These are phyloP conservation scores for Vigna nakashimae DNA, from an alignment of 306 rosid genomes.

Conservation along the genomic window DNA sequence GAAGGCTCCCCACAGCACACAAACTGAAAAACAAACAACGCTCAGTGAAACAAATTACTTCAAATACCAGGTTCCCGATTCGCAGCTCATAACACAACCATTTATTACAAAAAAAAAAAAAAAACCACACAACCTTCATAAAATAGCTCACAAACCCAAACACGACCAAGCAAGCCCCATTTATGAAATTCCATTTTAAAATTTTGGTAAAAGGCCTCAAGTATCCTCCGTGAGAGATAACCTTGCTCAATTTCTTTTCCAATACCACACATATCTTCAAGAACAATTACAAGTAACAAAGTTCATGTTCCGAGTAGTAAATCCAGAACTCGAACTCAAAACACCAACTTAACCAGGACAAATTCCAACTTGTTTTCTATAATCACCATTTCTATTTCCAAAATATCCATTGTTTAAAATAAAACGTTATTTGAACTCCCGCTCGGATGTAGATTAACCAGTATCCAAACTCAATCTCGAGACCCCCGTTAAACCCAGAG, in stretches of 20 bases:
- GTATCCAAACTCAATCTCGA: no score
- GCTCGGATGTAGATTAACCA: no score
- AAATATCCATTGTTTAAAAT: no score
- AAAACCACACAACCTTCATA: constrained; percentile 3
- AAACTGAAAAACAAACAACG: neutral
- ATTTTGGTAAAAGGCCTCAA: neutral
- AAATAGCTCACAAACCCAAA: constrained; percentile 14
- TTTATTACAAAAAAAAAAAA: neutral
- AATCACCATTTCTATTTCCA: neutral
- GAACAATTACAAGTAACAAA: neutral
- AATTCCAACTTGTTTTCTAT: neutral
- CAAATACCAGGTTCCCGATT: neutral
- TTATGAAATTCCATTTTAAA: neutral
- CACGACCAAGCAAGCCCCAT: neutral
- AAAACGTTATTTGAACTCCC: no score
- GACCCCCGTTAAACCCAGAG: no score
- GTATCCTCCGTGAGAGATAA: neutral
- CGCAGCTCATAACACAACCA: neutral
- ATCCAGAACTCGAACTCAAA: neutral
- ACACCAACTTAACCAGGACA: neutral
- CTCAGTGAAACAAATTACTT: neutral
- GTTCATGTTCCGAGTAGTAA: neutral
- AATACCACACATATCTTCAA: no score
- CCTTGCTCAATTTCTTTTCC: neutral
- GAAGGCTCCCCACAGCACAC: neutral